Evolutionary conservation across 306 rosid genomes (phyloP), one percentile per base, ranked within the genome.

Genomic region (Vigna hirtella): DNA sequence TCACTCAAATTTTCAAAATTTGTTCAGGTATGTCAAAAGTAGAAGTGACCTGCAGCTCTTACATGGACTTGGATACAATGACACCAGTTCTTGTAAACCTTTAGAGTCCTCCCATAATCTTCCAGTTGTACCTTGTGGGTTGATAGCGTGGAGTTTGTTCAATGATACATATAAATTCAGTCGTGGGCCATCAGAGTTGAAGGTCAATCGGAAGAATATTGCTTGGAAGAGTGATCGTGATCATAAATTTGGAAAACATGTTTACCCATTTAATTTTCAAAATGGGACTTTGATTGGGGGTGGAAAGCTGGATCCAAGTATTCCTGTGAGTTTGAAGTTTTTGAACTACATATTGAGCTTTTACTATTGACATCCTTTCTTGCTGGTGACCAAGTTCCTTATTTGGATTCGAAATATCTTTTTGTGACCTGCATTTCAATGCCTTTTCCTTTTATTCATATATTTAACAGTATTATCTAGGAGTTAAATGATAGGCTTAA

Each of bases 131-230:
- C 98, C 98, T 36, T 95, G 98, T 79, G 98, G 98, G 61, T 81
- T 95, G 86, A 87, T 91, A 49, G 98, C 98, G 30, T 95, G 98
- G 98, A 95, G 98, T 88, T 55, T 95, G 87, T 95, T 95, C 71
- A 95, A 91, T 66, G 98, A 95, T 77, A 92, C 98, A 2, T 95
- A 86, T 72, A 68, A 48, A 42, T 91, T 95, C 76, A 70, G 66
- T 70, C 96, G 90, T 34, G 93, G 95, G 70, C 83, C 85, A 77
- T 84, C 96, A 16, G 82, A 86, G 16, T 84, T 95, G 83, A 91
- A 82, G 85, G 90, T 91, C 62, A 88, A 92, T 86, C 86, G 90
- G 89, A 92, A 88, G 82, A 85, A 88, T 88, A 95, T 95, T 72
- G 97, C 98, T 6, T 95, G 98, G 98, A 84, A 91, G 87, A 95